Percentiles rank a stretch among this genome's conserved stretches.
phyloP scores from a whole-genome alignment of 108 stramenopile species.

The Seminavis robusta region DNA sequence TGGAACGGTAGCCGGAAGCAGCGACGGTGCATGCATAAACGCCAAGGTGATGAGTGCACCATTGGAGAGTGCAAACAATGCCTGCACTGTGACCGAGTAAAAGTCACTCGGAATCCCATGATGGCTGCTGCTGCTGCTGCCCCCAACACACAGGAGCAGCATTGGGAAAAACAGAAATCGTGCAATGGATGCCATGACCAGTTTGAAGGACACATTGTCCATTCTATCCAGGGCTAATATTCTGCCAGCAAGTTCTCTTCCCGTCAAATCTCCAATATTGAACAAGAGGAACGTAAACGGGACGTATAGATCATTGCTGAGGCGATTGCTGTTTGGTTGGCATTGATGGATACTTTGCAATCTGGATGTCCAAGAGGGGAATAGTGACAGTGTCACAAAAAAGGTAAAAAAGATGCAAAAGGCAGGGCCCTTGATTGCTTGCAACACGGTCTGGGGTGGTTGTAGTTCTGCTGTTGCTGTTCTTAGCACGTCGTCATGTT shows the following conservation, averaged over 20 bases:
- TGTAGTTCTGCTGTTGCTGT: neutral
- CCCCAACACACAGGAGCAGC: conserved; percentile 24
- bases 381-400: conserved; percentile 42
- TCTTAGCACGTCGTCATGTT: neutral
- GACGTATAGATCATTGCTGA: conserved; percentile 48
- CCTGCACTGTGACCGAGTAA: conserved; percentile 30
- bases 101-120: conserved; percentile 30
- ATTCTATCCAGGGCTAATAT: conserved; percentile 11
- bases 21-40: conserved; percentile 35
- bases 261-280: conserved; percentile 48
- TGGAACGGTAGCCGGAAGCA: conserved; percentile 7
- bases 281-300: conserved; percentile 51
- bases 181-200: conserved; percentile 19
- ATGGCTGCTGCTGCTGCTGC: neutral
- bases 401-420: conserved; percentile 43
- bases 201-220: conserved; percentile 8
- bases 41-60: conserved; percentile 29
- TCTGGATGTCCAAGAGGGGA: conserved; percentile 45
- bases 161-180: conserved; percentile 30
- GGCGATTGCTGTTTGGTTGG: conserved; percentile 18
- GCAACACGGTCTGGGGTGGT: conserved; percentile 4
- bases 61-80: conserved; percentile 40
- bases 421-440: conserved; percentile 25
- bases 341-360: conserved; percentile 36
- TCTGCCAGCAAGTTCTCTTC: conserved; percentile 24